Percentiles rank a stretch among this genome's conserved stretches.
phyloP scores from a whole-genome alignment of 805 yeast species.

The Kluyveromyces aestuarii region DNA sequence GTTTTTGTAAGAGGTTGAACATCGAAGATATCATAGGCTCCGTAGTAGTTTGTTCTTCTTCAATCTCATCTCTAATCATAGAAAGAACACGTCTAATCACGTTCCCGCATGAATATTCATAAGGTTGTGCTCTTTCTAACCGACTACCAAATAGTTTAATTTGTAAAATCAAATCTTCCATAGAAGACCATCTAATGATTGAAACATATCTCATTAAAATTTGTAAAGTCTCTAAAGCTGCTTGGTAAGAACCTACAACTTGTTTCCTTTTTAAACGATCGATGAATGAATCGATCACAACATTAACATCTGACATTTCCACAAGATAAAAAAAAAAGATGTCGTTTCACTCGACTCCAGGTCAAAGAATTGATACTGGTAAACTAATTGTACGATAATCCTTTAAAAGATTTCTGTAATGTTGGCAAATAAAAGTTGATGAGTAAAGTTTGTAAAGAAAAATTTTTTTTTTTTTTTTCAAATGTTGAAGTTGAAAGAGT shows the following conservation, averaged over 20 bases:
- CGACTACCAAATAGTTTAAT: slow-evolving; percentile 66
- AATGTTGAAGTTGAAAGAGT: neutral
- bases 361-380: too few relatives aligned
- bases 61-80: slow-evolving; percentile 77
- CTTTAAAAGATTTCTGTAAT: too few relatives aligned
- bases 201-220: slow-evolving; percentile 81
- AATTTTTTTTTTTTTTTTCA: too few relatives aligned
- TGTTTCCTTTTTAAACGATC: slow-evolving; percentile 75
- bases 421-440: too few relatives aligned
- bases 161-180: slow-evolving; percentile 60
- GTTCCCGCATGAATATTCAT: slow-evolving; percentile 84
- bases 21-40: slow-evolving; percentile 67
- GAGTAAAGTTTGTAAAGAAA: neutral
- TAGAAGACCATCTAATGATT: slow-evolving; percentile 76
- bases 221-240: slow-evolving; percentile 84
- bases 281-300: slow-evolving; percentile 35
- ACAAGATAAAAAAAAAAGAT: too few relatives aligned
- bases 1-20: slow-evolving; percentile 73
- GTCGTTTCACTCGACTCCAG: too few relatives aligned
- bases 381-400: too few relatives aligned
- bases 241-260: slow-evolving; percentile 66
- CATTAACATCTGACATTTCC: slow-evolving; percentile 27
- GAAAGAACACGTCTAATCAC: slow-evolving; percentile 84
- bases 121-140: slow-evolving; percentile 74
- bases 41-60: slow-evolving; percentile 31